Evolutionary conservation across 2,329 filamentous ascomycete species (phyloP).

Genomic region (Escovopsis weberi): DNA sequence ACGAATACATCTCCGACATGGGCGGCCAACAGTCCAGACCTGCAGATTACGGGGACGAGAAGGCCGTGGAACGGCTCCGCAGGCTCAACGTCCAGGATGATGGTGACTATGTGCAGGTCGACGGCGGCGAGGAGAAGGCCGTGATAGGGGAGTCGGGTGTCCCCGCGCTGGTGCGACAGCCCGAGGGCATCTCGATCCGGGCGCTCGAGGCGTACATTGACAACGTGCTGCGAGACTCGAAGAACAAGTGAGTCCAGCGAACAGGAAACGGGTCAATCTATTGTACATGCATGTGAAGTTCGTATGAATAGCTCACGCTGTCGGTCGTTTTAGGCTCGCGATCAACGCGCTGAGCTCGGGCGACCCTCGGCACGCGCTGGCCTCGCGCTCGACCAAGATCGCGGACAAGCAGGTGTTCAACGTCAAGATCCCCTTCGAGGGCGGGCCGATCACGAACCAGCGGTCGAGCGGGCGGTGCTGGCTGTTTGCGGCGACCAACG

Average conservation of each 20-base stretch:
- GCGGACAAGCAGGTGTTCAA: conserved; percentile 72
- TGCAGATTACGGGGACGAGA: conserved; percentile 21
- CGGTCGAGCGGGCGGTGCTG: conserved; percentile 71
- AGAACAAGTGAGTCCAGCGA: conserved; percentile 37
- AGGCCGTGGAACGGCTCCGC: conserved; percentile 29
- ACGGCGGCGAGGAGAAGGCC: conserved; percentile 18
- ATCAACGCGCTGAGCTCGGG: conserved; percentile 57
- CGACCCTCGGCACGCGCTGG: conserved; percentile 51
- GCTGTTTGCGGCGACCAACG: conserved; percentile 85
- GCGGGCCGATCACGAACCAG: conserved; percentile 74
- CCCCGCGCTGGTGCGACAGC: conserved; percentile 10
- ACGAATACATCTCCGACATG: conserved; percentile 17
- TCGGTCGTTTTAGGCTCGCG: conserved; percentile 42
- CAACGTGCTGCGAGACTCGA: conserved; percentile 46
- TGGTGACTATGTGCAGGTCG: conserved; percentile 39
- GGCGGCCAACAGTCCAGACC: conserved; percentile 30
- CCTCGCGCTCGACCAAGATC: conserved; percentile 46
- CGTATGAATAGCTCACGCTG: neutral
- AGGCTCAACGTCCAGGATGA: conserved; percentile 33
- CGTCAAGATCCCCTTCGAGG: conserved; percentile 67
- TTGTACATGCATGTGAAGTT: no score
- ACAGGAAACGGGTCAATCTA: neutral
- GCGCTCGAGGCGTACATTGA: conserved; percentile 45
- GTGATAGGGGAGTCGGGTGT: neutral
- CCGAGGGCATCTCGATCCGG: conserved; percentile 35